Conservation (phyloP, 2,329 filamentous ascomycete genomes). For the Aspergillus puulaauensis region DNA sequence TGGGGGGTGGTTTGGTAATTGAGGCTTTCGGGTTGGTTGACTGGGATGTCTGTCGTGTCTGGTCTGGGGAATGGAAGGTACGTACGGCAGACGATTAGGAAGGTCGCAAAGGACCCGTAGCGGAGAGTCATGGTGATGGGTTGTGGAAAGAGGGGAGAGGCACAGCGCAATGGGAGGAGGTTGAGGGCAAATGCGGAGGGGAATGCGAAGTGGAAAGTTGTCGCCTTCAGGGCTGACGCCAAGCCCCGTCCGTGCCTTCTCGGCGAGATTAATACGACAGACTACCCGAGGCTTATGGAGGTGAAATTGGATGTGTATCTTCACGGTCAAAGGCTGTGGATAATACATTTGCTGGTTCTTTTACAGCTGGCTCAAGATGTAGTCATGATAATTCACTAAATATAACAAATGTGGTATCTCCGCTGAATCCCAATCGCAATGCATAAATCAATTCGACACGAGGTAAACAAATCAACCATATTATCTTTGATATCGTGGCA, state of each 20-base stretch:
- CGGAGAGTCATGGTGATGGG: constrained; percentile 34
- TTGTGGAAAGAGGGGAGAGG: neutral
- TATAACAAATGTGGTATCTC: constrained; percentile 34
- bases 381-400: constrained; percentile 10
- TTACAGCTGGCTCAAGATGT: neutral
- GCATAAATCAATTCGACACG: constrained; percentile 23
- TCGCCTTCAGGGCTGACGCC: constrained; percentile 3
- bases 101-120: constrained; percentile 79
- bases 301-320: neutral
- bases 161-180: constrained; percentile 7
- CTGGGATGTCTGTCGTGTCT: constrained; percentile 3
- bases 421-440: constrained; percentile 29
- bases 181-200: neutral
- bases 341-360: neutral
- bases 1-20: constrained; percentile 6
- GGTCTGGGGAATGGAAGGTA: neutral
- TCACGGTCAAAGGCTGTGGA: neutral
- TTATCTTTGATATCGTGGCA: constrained; percentile 47
- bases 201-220: constrained; percentile 8
- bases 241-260: constrained; percentile 5
- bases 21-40: constrained; percentile 7
- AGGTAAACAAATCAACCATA: neutral
- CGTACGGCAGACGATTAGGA: constrained; percentile 93
- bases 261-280: neutral
- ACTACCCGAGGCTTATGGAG: no score